Conservation (phyloP, 257 asterid species). For the Nemophila menziesii region DNA sequence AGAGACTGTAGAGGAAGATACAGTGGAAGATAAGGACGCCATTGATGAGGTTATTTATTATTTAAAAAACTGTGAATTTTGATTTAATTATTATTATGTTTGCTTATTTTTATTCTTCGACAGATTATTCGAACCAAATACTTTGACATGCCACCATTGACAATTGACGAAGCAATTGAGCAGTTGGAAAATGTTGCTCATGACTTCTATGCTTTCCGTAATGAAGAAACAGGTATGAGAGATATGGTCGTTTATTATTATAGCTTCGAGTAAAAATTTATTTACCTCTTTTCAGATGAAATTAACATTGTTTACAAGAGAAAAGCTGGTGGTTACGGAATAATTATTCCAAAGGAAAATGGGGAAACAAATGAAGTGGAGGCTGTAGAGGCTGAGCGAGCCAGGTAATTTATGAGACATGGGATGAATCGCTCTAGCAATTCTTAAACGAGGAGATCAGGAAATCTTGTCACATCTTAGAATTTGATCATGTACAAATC, state of each 20-base stretch:
- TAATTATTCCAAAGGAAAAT: constrained; percentile 56
- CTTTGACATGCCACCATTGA: constrained; percentile 92
- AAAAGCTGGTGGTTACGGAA: constrained; percentile 75
- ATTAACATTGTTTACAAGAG: constrained; percentile 72
- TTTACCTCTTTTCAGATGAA: constrained; percentile 40
- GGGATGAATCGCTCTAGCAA: no score
- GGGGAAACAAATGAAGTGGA: constrained; percentile 45
- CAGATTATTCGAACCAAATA: constrained; percentile 79
- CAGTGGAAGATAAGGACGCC: constrained; percentile 14
- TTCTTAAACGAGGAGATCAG: no score
- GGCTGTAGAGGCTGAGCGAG: constrained; percentile 30
- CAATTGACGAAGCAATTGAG: constrained; percentile 75
- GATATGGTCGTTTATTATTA: background rate
- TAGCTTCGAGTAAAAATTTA: background rate
- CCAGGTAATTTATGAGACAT: no score
- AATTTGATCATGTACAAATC: no score
- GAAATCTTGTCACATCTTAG: no score
- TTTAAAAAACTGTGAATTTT: background rate
- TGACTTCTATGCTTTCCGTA: constrained; percentile 82
- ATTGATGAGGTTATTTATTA: constrained; percentile 40
- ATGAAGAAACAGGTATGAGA: constrained; percentile 66
- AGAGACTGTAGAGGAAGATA: constrained; percentile 23
- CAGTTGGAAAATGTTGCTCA: constrained; percentile 87
- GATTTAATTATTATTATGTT: background rate
- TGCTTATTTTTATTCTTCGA: constrained; percentile 4